phyloP scores from a whole-genome alignment of 2,329 filamentous ascomycete genomes.

The Claviceps humidiphila region DNA sequence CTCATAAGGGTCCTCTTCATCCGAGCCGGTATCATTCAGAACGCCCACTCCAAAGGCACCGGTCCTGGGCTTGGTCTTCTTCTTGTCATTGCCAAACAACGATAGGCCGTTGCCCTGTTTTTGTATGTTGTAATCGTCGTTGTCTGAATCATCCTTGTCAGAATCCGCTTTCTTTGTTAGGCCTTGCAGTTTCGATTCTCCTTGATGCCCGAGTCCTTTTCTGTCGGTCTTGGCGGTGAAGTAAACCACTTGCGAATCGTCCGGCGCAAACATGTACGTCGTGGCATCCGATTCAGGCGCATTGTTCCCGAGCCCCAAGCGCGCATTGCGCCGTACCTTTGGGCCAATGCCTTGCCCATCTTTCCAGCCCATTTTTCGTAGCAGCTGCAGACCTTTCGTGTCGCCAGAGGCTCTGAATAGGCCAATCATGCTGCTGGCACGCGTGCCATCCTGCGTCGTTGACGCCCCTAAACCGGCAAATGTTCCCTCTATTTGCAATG shows the following conservation, averaged over 20 bases:
- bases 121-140: slow-evolving; percentile 7
- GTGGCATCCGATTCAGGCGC: slow-evolving; percentile 26
- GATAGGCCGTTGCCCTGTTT: slow-evolving; percentile 6
- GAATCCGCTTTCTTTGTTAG: slow-evolving; percentile 22
- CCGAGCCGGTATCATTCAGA: slow-evolving; percentile 84
- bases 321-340: slow-evolving; percentile 62
- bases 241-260: slow-evolving; percentile 57
- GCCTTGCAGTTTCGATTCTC: slow-evolving; percentile 38
- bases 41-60: slow-evolving; percentile 78
- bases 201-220: slow-evolving; percentile 56
- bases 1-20: slow-evolving; percentile 89
- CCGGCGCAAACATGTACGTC: slow-evolving; percentile 71
- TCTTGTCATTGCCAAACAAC: slow-evolving; percentile 21
- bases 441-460: slow-evolving; percentile 36
- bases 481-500: slow-evolving; percentile 56
- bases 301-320: slow-evolving; percentile 38
- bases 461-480: slow-evolving; percentile 68
- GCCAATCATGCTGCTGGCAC: slow-evolving; percentile 48
- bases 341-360: slow-evolving; percentile 88
- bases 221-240: slow-evolving; percentile 53
- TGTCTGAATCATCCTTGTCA: slow-evolving; percentile 34
- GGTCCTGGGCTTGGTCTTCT: slow-evolving; percentile 37
- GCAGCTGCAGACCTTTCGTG: slow-evolving; percentile 72
- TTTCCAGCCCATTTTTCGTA: slow-evolving; percentile 92
- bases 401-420: slow-evolving; percentile 62